These are phyloP conservation scores for Metschnikowia sp. DNA, from an alignment of 805 yeast genomes.

Conservation along the genomic window DNA sequence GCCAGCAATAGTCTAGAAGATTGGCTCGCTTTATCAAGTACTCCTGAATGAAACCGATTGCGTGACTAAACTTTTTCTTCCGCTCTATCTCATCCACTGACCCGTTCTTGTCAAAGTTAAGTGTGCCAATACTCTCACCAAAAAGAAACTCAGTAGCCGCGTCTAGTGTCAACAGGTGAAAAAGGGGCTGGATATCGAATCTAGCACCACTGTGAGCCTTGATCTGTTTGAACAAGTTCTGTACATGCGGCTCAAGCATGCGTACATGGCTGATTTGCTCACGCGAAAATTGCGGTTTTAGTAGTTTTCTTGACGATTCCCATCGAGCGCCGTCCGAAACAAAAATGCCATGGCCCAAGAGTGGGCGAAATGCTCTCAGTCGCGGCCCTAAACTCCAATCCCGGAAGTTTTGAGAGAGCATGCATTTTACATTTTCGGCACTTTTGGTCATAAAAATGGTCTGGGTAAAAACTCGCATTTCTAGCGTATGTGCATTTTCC, in stretches of 20 bases:
- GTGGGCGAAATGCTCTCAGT: slow-evolving; percentile 7
- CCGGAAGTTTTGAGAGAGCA: slow-evolving; percentile 8
- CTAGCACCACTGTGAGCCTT: not conserved
- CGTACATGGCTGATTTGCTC: slow-evolving; percentile 14
- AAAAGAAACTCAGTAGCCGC: slow-evolving; percentile 41
- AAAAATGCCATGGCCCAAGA: slow-evolving; percentile 13
- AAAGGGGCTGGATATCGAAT: slow-evolving; percentile 12
- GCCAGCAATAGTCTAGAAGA: slow-evolving; percentile 9
- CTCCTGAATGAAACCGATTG: slow-evolving; percentile 5
- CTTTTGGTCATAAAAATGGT: slow-evolving; percentile 4
- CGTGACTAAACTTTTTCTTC: slow-evolving; percentile 4
- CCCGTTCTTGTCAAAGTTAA: slow-evolving; percentile 1
- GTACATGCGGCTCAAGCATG: slow-evolving; percentile 11
- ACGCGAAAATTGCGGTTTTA: slow-evolving; percentile 14
- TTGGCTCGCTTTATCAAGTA: slow-evolving; percentile 5
- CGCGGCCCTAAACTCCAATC: slow-evolving; percentile 11
- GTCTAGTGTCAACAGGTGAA: slow-evolving; percentile 30
- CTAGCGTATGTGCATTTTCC: slow-evolving; percentile 4
- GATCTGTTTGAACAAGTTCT: slow-evolving; percentile 1
- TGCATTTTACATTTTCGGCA: slow-evolving; percentile 9
- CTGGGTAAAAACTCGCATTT: not conserved
- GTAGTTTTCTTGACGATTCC: slow-evolving; percentile 8
- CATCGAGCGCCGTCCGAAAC: slow-evolving; percentile 11
- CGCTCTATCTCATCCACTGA: not conserved
- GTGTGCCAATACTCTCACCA: slow-evolving; percentile 26